phyloP scores from a whole-genome alignment of 129 eudicot genomes.

The Escallonia herrerae region DNA sequence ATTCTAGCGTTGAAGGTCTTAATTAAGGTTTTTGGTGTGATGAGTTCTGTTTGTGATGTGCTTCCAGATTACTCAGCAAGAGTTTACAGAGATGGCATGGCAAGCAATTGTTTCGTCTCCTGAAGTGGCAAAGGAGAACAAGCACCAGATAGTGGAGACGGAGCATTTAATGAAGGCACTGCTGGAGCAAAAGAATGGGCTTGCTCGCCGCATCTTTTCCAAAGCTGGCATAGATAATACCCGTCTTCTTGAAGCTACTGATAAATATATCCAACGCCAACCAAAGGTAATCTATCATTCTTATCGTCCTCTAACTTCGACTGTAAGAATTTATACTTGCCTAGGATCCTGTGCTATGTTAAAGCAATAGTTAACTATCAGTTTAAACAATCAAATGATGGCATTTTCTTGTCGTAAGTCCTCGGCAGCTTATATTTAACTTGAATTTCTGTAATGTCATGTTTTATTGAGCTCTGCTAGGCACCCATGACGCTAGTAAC shows the following conservation, averaged over 20 bases:
- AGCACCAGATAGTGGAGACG: slow-evolving; percentile 95
- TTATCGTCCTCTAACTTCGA: too few relatives aligned
- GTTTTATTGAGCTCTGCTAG: too few relatives aligned
- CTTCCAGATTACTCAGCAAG: slow-evolving; percentile 78
- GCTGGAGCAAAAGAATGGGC: slow-evolving; percentile 91
- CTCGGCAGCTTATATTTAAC: too few relatives aligned
- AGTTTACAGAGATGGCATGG: slow-evolving; percentile 99
- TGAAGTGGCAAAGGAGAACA: slow-evolving; percentile 90
- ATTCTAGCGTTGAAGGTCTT: too few relatives aligned
- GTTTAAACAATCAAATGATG: too few relatives aligned
- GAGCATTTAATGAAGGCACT: slow-evolving; percentile 91
- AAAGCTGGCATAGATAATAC: slow-evolving; percentile 93
- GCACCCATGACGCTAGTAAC: too few relatives aligned
- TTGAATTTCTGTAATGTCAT: too few relatives aligned
- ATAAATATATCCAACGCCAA: slow-evolving; percentile 76
- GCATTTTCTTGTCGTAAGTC: too few relatives aligned
- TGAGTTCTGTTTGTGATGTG: slow-evolving; percentile 1
- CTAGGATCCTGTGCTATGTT: too few relatives aligned
- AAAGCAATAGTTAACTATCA: too few relatives aligned
- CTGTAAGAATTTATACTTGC: too few relatives aligned
- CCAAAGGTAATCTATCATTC: slow-evolving; percentile 52
- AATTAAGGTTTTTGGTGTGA: not conserved
- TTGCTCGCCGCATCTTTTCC: slow-evolving; percentile 87
- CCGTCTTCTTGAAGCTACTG: slow-evolving; percentile 87
- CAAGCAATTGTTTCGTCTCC: slow-evolving; percentile 93